Base-by-base conservation (phyloP, 108 stramenopile genomes). In the Aureococcus anophagefferens region DNA sequence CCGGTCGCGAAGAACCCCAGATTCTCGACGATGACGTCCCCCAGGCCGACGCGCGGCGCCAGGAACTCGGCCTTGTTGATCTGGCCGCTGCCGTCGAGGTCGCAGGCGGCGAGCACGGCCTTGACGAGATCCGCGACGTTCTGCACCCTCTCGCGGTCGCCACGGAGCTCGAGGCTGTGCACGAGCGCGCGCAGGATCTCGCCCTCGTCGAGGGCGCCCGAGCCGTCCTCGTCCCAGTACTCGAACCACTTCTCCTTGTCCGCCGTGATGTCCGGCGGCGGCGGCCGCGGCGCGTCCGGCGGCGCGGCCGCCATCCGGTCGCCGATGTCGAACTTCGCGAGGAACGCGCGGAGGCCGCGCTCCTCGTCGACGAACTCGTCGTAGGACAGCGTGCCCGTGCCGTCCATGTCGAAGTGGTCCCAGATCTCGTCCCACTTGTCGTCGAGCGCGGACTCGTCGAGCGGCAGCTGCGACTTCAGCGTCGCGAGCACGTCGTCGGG, bases 161-260 rank as follows among this genome's bases (percentile, higher is more conserved):
- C 51, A 1, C 51, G 17, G 11, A 71, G 5, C 3, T 30, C 33
- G 4, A 71, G 3, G n/a, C 62, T 32, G 33, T 71, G 51, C 4
- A 71, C 63, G 7, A 71, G 4, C 4, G 62, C 71, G 1, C 71
- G 21, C 0, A 33, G 30, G 5, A 71, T 25, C 40, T 71, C 71
- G 63, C 34, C 71, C 63, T 51, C 30, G 21, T 45, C 40, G 7
- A 71, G 21, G 18, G 21, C 17, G 13, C 71, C 71, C 25, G 63
- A 21, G 5, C 71, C 33, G 63, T 71, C 71, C 25, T 71, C 71
- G 63, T 71, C 71, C 36, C 40, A 71, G 30, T 71, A 71, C 29
- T 63, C 62, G 63, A 71, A 71, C 71, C 71, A 71, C 30, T 11
- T 1, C 18, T 0, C 29, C 62, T 63, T 63, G 33, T 63, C 63